Evolutionary conservation across 2,329 filamentous ascomycete species (phyloP).

Genomic region (Scorias spongiosa): DNA sequence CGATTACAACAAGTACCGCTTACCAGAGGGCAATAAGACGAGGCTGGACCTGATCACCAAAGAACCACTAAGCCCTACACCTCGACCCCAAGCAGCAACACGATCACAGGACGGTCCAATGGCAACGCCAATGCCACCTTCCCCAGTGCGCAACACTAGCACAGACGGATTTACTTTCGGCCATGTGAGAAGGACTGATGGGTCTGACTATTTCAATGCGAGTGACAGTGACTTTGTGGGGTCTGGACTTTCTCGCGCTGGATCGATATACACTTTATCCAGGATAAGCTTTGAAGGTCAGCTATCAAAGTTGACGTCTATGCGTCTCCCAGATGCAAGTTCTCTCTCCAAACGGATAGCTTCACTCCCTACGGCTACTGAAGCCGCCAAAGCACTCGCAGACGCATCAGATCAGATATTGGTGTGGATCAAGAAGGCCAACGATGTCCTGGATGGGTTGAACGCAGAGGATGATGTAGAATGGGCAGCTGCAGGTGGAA

Average conservation of each 20-base stretch:
- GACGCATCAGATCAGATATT: slow-evolving; percentile 84
- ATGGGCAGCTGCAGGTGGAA: slow-evolving; percentile 80
- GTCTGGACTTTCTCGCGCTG: slow-evolving; percentile 47
- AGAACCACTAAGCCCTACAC: slow-evolving; percentile 15
- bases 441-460: slow-evolving; percentile 72
- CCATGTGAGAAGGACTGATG: slow-evolving; percentile 4
- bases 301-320: slow-evolving; percentile 77
- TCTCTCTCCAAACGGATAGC: slow-evolving; percentile 71
- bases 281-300: slow-evolving; percentile 87
- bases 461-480: slow-evolving; percentile 96
- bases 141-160: slow-evolving; percentile 13
- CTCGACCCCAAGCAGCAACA: slow-evolving; percentile 29
- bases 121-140: slow-evolving; percentile 20
- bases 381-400: slow-evolving; percentile 69
- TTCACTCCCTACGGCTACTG: slow-evolving; percentile 68
- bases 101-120: slow-evolving; percentile 31
- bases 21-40: slow-evolving; percentile 57
- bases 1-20: slow-evolving; percentile 59
- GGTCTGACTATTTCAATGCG: slow-evolving; percentile 44
- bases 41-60: slow-evolving; percentile 15
- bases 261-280: slow-evolving; percentile 87
- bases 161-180: not conserved
- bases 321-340: slow-evolving; percentile 74
- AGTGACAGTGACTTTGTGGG: slow-evolving; percentile 51
- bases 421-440: slow-evolving; percentile 85